Conservation (phyloP, 1,284 basidiomycete genomes). For the Pholiota adiposa region DNA sequence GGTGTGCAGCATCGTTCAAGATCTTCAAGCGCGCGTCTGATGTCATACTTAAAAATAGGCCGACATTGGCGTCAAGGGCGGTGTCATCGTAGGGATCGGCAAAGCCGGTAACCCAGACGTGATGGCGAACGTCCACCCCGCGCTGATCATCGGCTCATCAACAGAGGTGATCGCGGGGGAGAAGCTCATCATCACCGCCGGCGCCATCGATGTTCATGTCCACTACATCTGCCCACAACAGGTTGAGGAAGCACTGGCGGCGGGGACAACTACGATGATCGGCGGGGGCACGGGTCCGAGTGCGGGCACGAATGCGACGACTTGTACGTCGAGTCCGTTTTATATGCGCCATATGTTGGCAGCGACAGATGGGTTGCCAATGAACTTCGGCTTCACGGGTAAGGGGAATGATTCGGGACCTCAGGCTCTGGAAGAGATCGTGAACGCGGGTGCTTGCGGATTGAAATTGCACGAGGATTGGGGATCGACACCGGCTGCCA, state of each 20-base stretch:
- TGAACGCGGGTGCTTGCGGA: constrained; percentile 88
- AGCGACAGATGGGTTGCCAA: constrained; percentile 86
- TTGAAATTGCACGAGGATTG: constrained; percentile 99
- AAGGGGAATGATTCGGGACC: constrained; percentile 92
- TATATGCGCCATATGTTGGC: constrained; percentile 89
- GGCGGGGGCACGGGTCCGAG: constrained; percentile 95
- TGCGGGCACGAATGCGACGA: constrained; percentile 91
- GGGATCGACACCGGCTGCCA: constrained; percentile 91
- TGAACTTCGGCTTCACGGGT: constrained; percentile 94
- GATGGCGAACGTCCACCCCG: constrained; percentile 81
- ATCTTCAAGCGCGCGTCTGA: not conserved
- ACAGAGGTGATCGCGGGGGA: constrained; percentile 97
- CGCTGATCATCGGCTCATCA: constrained; percentile 83
- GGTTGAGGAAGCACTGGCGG: constrained; percentile 72
- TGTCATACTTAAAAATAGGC: constrained; percentile 54
- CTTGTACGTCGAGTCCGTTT: constrained; percentile 90
- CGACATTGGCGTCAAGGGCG: constrained; percentile 94
- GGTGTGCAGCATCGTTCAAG: constrained; percentile 42
- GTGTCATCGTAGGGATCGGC: constrained; percentile 87
- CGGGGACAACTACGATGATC: constrained; percentile 86
- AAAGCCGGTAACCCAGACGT: constrained; percentile 98
- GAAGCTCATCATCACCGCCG: constrained; percentile 92
- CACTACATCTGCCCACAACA: constrained; percentile 96
- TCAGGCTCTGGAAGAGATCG: constrained; percentile 78
- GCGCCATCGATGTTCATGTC: constrained; percentile 90